Percentiles rank a stretch among this genome's conserved stretches.
Conservation (phyloP, 2,329 filamentous ascomycete genomes). For the Lachnellula subtilissima region DNA sequence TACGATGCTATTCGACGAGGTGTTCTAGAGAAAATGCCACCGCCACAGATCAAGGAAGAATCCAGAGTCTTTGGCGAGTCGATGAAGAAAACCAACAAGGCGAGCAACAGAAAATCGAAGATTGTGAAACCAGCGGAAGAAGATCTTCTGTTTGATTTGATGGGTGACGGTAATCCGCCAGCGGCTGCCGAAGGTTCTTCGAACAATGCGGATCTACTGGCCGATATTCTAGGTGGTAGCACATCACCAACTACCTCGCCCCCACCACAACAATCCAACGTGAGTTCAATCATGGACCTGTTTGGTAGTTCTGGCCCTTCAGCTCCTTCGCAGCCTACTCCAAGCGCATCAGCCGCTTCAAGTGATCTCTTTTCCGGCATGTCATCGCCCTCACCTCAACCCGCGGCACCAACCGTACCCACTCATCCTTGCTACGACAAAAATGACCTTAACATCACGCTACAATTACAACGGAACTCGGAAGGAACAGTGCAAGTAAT, state of each 20-base stretch:
- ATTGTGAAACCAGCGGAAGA: constrained; percentile 81
- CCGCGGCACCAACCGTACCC: constrained; percentile 41
- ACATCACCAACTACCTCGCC: constrained; percentile 46
- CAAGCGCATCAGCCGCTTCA: constrained; percentile 41
- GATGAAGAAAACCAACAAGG: constrained; percentile 61
- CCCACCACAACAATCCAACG: constrained; percentile 50
- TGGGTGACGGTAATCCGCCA: constrained; percentile 73
- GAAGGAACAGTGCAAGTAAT: constrained; percentile 76
- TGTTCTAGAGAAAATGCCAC: constrained; percentile 95
- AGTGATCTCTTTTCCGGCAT: constrained; percentile 47
- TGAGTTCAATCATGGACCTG: constrained; percentile 83
- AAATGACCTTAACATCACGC: constrained; percentile 74
- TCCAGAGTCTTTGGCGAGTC: constrained; percentile 85
- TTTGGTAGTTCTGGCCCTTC: constrained; percentile 53
- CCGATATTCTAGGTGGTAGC: constrained; percentile 83
- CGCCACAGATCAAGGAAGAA: constrained; percentile 94
- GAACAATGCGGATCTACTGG: constrained; percentile 81
- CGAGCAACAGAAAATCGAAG: constrained; percentile 70
- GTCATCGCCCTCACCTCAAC: constrained; percentile 46
- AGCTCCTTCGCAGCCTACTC: constrained; percentile 35
- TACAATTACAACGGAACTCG: constrained; percentile 78
- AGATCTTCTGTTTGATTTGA: constrained; percentile 86
- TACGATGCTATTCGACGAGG: constrained; percentile 83
- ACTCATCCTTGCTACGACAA: constrained; percentile 76
- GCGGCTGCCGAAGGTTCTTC: constrained; percentile 63